Conservation (phyloP, 2,329 filamentous ascomycete species). For the Colletotrichum destructivum region DNA sequence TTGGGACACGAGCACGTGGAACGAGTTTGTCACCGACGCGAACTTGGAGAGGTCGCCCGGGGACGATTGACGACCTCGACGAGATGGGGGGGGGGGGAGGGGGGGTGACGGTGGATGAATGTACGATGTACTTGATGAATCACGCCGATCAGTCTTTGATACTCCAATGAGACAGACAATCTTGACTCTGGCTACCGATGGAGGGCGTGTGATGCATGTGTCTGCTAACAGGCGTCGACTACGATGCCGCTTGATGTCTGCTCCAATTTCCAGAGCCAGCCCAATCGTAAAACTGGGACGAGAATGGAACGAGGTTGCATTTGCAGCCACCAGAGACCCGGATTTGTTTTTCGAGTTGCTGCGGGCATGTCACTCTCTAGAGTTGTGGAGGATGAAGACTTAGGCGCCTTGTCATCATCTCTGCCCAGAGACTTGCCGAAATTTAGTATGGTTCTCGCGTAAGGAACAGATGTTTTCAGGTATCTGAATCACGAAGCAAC, state of each 20-base stretch:
- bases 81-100: too few species aligned
- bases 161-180: not conserved
- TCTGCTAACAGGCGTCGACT: not conserved
- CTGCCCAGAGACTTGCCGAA: too few species aligned
- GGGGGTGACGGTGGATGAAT: not conserved
- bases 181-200: not conserved
- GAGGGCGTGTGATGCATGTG: not conserved
- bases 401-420: too few species aligned
- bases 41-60: conserved; percentile 52
- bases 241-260: not conserved
- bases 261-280: not conserved
- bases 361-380: too few species aligned
- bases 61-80: conserved; percentile 41
- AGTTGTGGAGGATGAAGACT: too few species aligned
- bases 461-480: too few species aligned
- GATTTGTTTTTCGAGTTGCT: too few species aligned
- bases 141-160: conserved; percentile 22
- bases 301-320: not conserved
- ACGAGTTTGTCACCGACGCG: conserved; percentile 61
- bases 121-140: conserved; percentile 10
- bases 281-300: not conserved
- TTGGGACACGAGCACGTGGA: conserved; percentile 59
- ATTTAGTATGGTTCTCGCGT: too few species aligned
- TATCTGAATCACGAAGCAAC: not conserved
- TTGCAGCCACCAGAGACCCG: too few species aligned